Evolutionary conservation across 2,329 filamentous ascomycete genomes (phyloP), one percentile per base, ranked within the genome.

Genomic region (Claviceps purpurea): DNA sequence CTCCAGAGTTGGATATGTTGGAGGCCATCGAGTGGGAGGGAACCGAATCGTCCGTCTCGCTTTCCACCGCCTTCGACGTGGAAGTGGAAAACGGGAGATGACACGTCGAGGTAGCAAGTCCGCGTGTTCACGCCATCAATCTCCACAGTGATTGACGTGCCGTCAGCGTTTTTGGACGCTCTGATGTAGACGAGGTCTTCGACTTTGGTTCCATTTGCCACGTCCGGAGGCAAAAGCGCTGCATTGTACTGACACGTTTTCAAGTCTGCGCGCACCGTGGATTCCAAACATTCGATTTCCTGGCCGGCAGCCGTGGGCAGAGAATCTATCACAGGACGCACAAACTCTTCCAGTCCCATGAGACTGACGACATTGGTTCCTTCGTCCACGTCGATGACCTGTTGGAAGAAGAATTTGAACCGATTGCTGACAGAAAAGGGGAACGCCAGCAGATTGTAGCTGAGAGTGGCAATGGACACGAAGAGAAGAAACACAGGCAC

Each of bases 361-460:
- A 95, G 71, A 38, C 79, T 81, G 42, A 90, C 85, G 2, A 70
- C 73, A 57, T 89, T 88, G 14, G 75, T 70, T n/a, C 83, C 82
- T 4, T 75, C 79, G 57, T 87, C 85, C 10, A 95, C 76, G 58
- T 95, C 79, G 47, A 96, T 73, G 10, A 79, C 78, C 64, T 98
- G 90, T 49, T 87, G 73, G 65, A 97, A 96, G 67, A 83, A 94
- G 47, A 91, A 75, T 67, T 97, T 97, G 66, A 95, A 81, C 40
- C 88, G 79, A 63, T 83, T 86, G 54, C 81, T 76, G 22, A 78
- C 70, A 0, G 88, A 93, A 68, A 97, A 97, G 0, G 93, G 93
- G 66, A 95, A 96, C 1, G 87, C 87, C 2, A 79, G 70, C 4
- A 96, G 77, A 62, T 94, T 95, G 72, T 95, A 97, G 52, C 90